Base-by-base conservation (phyloP, 768 basidiomycete genomes). In the Galerina sulciceps region DNA sequence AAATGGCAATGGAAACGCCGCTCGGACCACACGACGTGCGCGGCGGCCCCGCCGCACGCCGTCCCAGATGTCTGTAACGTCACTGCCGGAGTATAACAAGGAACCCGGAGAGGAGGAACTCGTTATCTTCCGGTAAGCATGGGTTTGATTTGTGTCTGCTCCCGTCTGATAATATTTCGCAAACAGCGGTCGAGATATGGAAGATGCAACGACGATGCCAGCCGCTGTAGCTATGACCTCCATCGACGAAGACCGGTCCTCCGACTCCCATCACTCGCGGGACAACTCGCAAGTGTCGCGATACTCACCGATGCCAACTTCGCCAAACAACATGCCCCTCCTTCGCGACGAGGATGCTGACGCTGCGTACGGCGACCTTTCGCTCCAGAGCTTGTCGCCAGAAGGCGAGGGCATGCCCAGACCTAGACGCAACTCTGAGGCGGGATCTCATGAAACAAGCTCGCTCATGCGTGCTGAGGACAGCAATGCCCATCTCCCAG, bases 61-160 rank as follows among this genome's bases (percentile, higher is more conserved):
- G 3, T 92, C 90, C 44, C 90, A 92, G 69, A 86, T 93, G 51
- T 91, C 90, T 5, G 91, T 90, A 8, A 84, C 81, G 26, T 91
- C 88, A 5, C 70, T 94, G 31, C 92, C 92, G 5, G 84, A 80
- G 26, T 94, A 94, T 64, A 90, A 84, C 76, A 92, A 92, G 72
- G 91, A 94, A 59, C 90, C 92, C 0, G 91, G 91, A 14, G 92
- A 92, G 47, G 79, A 87, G 38, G 92, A 94, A 69, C 78, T 94
- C 26, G 92, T 94, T 5, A 85, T 94, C 51, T 75, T 78, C 54
- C 76, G 81, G 78, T 82, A 52, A 58, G 73, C 67, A 6, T 22
- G 38, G 1, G 1, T 23, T 36, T 8, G 15, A 46, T 38, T 48
- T 48, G 23, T 38, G 34, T 34, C 31, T 57, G 15, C 41, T 15